phyloP scores from a whole-genome alignment of 306 rosid species.

The Urtica urens region DNA sequence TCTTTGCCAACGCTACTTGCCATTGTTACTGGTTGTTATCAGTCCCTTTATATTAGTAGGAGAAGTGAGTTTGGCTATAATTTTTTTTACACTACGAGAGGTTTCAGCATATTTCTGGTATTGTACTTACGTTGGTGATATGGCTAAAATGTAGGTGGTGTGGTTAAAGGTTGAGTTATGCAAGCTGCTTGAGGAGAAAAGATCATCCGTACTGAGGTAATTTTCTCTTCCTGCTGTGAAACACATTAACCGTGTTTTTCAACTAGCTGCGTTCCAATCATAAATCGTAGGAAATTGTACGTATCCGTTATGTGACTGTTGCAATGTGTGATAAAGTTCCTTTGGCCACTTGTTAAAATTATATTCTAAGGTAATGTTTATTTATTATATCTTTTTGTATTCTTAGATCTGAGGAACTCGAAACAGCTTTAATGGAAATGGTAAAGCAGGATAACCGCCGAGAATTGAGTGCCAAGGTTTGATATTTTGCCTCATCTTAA shows the following conservation, averaged over 20 bases:
- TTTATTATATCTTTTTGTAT: conserved; percentile 12
- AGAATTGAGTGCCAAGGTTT: conserved; percentile 92
- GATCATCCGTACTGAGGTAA: conserved; percentile 85
- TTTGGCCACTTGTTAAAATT: not conserved
- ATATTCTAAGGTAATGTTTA: conserved; percentile 15
- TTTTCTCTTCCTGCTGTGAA: conserved; percentile 8
- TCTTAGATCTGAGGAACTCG: conserved; percentile 92
- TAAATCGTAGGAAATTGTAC: not conserved
- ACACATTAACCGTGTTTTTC: not conserved
- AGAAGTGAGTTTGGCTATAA: not conserved
- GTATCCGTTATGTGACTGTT: too few relatives aligned
- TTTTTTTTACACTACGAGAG: conserved; percentile 6
- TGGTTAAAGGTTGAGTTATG: conserved; percentile 87
- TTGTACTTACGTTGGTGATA: conserved; percentile 17
- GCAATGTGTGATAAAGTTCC: too few relatives aligned
- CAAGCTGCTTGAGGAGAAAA: conserved; percentile 72
- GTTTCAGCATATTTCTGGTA: conserved; percentile 2
- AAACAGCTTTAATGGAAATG: conserved; percentile 97
- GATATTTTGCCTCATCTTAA: too few relatives aligned
- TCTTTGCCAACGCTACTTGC: conserved; percentile 6
- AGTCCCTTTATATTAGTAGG: not conserved
- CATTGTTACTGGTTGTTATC: not conserved
- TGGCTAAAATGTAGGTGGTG: conserved; percentile 54
- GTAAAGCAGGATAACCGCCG: conserved; percentile 92
- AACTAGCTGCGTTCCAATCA: not conserved